A percentile compares a stretch with the other conserved stretches of the same genome.
Evolutionary conservation across 148 eudicot species (phyloP).

Genomic region (Cornus florida): DNA sequence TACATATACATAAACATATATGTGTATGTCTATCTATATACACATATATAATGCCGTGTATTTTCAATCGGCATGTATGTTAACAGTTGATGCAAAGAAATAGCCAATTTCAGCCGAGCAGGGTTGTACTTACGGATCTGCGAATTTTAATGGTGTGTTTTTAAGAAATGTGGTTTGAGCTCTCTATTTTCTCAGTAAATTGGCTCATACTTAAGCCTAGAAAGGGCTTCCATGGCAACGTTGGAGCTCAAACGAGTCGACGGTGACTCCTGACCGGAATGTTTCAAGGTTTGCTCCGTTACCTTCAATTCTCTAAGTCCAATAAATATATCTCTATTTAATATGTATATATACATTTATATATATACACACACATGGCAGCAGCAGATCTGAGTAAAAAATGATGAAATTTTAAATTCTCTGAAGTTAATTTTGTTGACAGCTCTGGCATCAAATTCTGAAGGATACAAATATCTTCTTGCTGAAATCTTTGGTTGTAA

Average conservation of each 20-base stretch:
- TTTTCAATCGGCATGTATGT: too few species aligned
- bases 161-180: not conserved
- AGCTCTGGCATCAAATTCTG: not conserved
- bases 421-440: not conserved
- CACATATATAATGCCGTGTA: too few species aligned
- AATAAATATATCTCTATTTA: not conserved
- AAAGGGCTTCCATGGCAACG: not conserved
- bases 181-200: not conserved
- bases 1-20: not conserved
- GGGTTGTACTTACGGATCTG: not conserved
- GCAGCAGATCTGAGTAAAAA: not conserved
- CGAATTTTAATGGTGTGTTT: not conserved
- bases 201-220: not conserved
- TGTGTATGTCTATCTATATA: not conserved
- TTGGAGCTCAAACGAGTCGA: not conserved
- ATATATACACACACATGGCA: not conserved
- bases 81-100: not conserved
- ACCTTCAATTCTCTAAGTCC: not conserved
- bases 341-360: too few species aligned
- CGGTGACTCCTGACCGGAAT: not conserved
- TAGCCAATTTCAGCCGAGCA: not conserved
- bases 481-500: not conserved
- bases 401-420: not conserved
- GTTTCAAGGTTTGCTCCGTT: slow-evolving; percentile 6
- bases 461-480: too few species aligned